Percentiles rank a stretch among this genome's conserved stretches.
phyloP scores from a whole-genome alignment of 768 basidiomycete species.

The Serendipita sp. region DNA sequence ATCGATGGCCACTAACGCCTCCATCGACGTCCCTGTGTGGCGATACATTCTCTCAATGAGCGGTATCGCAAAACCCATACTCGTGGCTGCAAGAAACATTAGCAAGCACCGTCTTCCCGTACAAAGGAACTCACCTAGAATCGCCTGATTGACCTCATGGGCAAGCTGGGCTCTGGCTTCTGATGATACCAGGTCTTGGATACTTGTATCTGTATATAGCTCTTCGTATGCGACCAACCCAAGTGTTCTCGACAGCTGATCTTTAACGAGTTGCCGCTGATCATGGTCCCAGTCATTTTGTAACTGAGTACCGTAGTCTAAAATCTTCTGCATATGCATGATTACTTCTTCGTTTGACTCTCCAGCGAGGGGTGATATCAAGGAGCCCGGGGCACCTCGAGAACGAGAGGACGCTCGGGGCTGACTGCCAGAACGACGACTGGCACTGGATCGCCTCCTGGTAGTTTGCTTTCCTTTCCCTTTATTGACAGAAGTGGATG shows the following conservation, averaged over 20 bases:
- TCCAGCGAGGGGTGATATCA: not conserved
- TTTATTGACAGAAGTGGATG: not conserved
- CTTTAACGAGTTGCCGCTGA: slow-evolving; percentile 42
- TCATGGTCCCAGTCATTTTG: slow-evolving; percentile 53
- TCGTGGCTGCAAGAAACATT: slow-evolving; percentile 38
- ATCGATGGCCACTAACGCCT: slow-evolving; percentile 56
- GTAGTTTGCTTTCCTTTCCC: slow-evolving; percentile 4
- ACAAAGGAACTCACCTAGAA: slow-evolving; percentile 42
- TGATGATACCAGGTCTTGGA: slow-evolving; percentile 17
- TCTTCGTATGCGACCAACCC: slow-evolving; percentile 68
- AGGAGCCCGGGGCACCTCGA: not conserved
- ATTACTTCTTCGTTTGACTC: not conserved
- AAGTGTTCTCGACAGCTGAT: slow-evolving; percentile 56
- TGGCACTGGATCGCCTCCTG: not conserved
- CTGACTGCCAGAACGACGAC: not conserved
- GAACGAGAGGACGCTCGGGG: not conserved
- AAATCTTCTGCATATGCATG: slow-evolving; percentile 35
- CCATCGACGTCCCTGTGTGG: slow-evolving; percentile 49
- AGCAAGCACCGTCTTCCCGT: not conserved
- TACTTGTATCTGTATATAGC: slow-evolving; percentile 39
- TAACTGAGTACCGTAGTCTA: slow-evolving; percentile 58
- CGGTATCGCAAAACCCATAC: slow-evolving; percentile 51
- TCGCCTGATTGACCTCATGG: slow-evolving; percentile 65
- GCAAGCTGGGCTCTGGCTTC: slow-evolving; percentile 49
- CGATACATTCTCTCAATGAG: slow-evolving; percentile 62